Evolutionary conservation across 169 alveolate species (phyloP).

Genomic region (Babesia divergens): DNA sequence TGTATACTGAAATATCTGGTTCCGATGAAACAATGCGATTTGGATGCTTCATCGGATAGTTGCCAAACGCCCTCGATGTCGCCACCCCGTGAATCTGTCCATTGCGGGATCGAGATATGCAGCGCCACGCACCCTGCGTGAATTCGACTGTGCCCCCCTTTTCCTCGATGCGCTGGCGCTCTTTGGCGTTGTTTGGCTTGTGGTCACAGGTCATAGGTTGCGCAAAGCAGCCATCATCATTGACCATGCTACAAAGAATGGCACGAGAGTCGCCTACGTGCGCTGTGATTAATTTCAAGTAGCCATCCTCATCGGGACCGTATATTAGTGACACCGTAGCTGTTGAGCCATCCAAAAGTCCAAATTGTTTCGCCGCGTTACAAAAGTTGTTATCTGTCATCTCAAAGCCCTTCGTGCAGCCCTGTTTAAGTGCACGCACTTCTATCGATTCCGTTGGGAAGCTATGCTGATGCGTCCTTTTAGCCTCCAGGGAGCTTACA

Average conservation of each 20-base stretch:
- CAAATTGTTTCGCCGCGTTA: constrained; percentile 51
- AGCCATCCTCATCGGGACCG: constrained; percentile 75
- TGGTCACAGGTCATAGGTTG: constrained; percentile 63
- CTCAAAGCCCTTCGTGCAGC: constrained; percentile 71
- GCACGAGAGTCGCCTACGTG: constrained; percentile 78
- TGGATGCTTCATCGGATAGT: constrained; percentile 62
- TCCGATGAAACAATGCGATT: constrained; percentile 63
- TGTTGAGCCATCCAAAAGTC: constrained; percentile 58
- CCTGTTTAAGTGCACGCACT: constrained; percentile 48
- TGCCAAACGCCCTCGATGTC: constrained; percentile 74
- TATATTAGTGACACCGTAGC: constrained; percentile 64
- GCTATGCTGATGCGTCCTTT: neutral
- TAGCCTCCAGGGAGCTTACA: neutral
- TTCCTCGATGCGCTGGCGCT: constrained; percentile 61
- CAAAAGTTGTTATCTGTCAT: constrained; percentile 78
- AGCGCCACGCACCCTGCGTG: constrained; percentile 67
- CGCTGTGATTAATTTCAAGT: constrained; percentile 67
- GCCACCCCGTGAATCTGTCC: constrained; percentile 56
- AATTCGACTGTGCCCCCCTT: constrained; percentile 72
- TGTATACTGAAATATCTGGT: constrained; percentile 68
- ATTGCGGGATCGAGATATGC: constrained; percentile 24
- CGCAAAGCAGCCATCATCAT: constrained; percentile 47
- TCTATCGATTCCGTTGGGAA: constrained; percentile 35
- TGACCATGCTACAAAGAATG: constrained; percentile 58
- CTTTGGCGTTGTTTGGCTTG: constrained; percentile 71